phyloP scores from a whole-genome alignment of 768 basidiomycete species.

The Hydnomerulius pinastri region DNA sequence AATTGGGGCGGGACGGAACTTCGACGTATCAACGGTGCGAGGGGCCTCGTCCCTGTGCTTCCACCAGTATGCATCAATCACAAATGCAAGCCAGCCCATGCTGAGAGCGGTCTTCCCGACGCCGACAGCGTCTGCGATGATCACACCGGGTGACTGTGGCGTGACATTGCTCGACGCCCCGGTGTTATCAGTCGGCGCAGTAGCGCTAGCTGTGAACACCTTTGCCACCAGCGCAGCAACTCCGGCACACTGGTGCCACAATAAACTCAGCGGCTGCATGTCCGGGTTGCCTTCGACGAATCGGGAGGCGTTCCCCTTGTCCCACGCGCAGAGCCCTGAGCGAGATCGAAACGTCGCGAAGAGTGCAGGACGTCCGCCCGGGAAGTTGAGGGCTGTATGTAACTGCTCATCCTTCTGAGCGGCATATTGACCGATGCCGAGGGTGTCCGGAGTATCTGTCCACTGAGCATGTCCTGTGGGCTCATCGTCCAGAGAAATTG shows the following conservation, averaged over 20 bases:
- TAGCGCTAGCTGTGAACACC: too few relatives aligned
- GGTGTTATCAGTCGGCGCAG: too few relatives aligned
- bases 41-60: background rate
- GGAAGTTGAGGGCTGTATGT: background rate
- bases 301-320: background rate
- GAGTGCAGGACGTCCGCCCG: background rate
- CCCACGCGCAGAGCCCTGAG: background rate
- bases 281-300: background rate
- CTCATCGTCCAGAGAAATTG: background rate
- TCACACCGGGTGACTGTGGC: conserved; percentile 2
- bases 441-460: background rate
- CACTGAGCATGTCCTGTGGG: background rate
- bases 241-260: conserved; percentile 28
- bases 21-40: background rate
- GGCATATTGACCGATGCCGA: background rate
- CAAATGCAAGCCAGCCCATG: conserved; percentile 8
- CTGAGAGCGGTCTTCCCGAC: conserved; percentile 14
- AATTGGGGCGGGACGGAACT: background rate
- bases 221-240: conserved; percentile 8
- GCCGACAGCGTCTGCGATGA: conserved; percentile 23
- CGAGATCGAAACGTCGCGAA: background rate
- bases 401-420: background rate
- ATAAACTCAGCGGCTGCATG: conserved; percentile 7
- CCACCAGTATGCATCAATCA: conserved; percentile 1
- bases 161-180: background rate